Evolutionary conservation across 177 flowering plant species (phyloP).

Genomic region (Vitis hybrid): DNA sequence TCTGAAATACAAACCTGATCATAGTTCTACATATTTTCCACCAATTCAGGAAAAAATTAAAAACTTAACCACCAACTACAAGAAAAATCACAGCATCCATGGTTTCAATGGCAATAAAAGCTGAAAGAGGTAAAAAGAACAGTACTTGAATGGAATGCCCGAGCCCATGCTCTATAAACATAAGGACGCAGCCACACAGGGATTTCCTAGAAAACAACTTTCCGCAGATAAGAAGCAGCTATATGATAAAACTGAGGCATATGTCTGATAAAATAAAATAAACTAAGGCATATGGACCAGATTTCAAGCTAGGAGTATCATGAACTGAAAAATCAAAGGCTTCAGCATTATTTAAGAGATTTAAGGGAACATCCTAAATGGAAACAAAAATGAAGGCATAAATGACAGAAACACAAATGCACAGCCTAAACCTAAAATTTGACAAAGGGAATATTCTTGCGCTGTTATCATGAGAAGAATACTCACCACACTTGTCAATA

Average conservation of each 20-base stretch:
- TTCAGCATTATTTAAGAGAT: too few species aligned
- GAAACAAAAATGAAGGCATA: too few species aligned
- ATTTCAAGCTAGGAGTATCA: too few species aligned
- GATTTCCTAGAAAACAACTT: constrained; percentile 51
- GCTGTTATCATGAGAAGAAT: background rate
- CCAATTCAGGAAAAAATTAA: background rate
- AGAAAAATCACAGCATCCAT: background rate
- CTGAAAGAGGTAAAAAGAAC: background rate
- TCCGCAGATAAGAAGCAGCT: background rate
- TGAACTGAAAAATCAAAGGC: too few species aligned
- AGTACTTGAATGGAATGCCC: constrained; percentile 96
- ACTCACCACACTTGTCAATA: constrained; percentile 72
- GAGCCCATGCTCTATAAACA: constrained; percentile 84
- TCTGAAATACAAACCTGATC: constrained; percentile 43
- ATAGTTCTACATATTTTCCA: background rate
- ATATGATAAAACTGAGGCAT: background rate
- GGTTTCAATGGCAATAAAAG: background rate
- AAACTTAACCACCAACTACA: background rate
- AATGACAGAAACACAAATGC: too few species aligned
- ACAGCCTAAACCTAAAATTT: too few species aligned
- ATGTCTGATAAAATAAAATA: background rate
- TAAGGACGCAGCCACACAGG: constrained; percentile 80
- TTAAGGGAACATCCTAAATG: too few species aligned
- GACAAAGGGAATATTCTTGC: background rate
- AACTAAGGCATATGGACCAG: too few species aligned